phyloP scores from a whole-genome alignment of 139 green algal species.

The Chlamydomonas eustigma region DNA sequence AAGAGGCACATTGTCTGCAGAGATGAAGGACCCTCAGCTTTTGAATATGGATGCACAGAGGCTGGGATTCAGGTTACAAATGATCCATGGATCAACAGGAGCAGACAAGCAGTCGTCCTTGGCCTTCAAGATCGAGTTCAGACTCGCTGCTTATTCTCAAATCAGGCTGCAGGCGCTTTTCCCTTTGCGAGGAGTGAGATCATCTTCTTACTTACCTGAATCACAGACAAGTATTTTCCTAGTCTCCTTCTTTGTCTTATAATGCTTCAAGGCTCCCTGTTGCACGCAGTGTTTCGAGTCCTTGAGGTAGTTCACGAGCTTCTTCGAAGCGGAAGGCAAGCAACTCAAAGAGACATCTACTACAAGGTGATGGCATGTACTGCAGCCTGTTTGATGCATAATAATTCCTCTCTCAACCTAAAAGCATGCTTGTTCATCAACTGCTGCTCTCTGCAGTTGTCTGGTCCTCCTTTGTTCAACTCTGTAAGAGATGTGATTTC shows the following conservation, averaged over 20 bases:
- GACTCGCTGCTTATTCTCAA: not conserved
- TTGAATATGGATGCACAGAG: too few relatives aligned
- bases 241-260: too few relatives aligned
- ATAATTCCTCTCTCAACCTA: not conserved
- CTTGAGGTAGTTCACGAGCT: constrained; percentile 51
- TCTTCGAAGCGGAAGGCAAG: constrained; percentile 30
- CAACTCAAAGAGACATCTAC: constrained; percentile 66
- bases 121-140: not conserved
- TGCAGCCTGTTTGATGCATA: too few relatives aligned
- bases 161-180: not conserved
- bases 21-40: too few relatives aligned
- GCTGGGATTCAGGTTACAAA: not conserved
- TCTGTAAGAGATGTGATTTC: constrained; percentile 32
- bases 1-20: not conserved
- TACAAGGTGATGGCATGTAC: constrained; percentile 40
- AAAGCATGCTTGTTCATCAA: not conserved
- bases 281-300: constrained; percentile 46
- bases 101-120: too few relatives aligned
- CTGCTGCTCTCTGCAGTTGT: constrained; percentile 20
- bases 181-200: constrained; percentile 7
- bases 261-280: too few relatives aligned
- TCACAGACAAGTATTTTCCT: too few relatives aligned
- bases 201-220: not conserved
- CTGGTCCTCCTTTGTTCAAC: constrained; percentile 36
- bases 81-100: too few relatives aligned